Evolutionary conservation across 2,329 filamentous ascomycete genomes (phyloP).

Genomic region (Diaporthe vexans): DNA sequence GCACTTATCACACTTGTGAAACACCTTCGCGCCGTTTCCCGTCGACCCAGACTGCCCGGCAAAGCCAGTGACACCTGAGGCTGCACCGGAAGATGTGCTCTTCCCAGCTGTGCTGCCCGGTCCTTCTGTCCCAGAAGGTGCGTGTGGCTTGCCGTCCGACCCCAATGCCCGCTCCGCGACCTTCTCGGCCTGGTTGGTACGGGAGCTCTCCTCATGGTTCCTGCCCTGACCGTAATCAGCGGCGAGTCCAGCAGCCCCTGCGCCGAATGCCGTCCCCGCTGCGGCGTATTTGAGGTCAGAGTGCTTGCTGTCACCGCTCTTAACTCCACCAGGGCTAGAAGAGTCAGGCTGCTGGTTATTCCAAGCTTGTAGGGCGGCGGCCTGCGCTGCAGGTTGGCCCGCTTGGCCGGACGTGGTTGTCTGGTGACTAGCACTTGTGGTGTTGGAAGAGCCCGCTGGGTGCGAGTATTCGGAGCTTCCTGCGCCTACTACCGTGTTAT

Average conservation of each 20-base stretch:
- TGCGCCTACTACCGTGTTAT: constrained; percentile 38
- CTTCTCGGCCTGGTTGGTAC: constrained; percentile 22
- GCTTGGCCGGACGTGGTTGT: neutral
- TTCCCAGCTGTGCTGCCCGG: neutral
- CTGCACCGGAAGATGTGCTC: neutral
- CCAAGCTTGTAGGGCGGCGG: constrained; percentile 35
- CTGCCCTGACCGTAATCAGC: constrained; percentile 36
- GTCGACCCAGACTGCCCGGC: constrained; percentile 38
- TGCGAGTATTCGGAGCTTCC: constrained; percentile 25
- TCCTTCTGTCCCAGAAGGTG: neutral
- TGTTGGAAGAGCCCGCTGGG: neutral
- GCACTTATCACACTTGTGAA: constrained; percentile 44
- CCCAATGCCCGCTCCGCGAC: constrained; percentile 28
- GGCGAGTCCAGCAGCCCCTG: constrained; percentile 16
- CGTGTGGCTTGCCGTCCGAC: constrained; percentile 31
- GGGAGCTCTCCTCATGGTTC: constrained; percentile 32
- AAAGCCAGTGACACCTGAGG: neutral
- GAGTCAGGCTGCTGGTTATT: neutral
- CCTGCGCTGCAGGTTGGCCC: constrained; percentile 20
- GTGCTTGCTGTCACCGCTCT: neutral
- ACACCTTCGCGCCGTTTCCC: constrained; percentile 39
- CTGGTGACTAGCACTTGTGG: neutral
- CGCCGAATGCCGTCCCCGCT: constrained; percentile 3
- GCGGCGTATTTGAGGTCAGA: constrained; percentile 6
- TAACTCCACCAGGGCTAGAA: neutral